These are phyloP conservation scores for Spiraea crenata DNA, from an alignment of 331 rosid genomes.

Conservation along the genomic window DNA sequence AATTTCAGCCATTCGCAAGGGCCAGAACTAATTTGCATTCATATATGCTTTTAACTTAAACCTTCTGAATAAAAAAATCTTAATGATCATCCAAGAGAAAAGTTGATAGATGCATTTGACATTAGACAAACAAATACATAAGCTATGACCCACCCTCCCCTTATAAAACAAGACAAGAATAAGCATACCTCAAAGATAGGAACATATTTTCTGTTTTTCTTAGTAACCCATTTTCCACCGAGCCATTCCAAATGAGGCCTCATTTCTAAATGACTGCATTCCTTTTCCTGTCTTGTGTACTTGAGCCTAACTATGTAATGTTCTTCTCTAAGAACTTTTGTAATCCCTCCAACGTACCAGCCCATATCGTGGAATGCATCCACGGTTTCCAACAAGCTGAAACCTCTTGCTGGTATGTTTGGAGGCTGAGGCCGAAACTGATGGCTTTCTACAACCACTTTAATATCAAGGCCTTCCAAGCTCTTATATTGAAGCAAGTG, in stretches of 20 bases:
- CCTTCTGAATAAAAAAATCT: background rate
- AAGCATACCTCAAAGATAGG: background rate
- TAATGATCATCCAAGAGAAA: background rate
- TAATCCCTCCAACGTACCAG: slow-evolving; percentile 24
- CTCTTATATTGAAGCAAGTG: slow-evolving; percentile 23
- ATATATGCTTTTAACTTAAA: background rate
- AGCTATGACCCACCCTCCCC: background rate
- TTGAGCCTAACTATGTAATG: slow-evolving; percentile 4
- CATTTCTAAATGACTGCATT: slow-evolving; percentile 5
- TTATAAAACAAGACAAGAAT: background rate
- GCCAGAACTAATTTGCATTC: background rate
- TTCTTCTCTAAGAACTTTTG: background rate
- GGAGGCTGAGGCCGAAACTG: slow-evolving; percentile 33
- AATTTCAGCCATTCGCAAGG: background rate
- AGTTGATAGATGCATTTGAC: background rate
- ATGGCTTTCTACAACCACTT: slow-evolving; percentile 3
- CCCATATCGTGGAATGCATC: slow-evolving; percentile 22
- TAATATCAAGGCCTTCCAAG: background rate
- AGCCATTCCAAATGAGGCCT: slow-evolving; percentile 27
- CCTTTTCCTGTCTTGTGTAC: slow-evolving; percentile 1
- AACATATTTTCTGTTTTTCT: background rate
- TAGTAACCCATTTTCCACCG: slow-evolving; percentile 10
- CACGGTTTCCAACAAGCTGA: slow-evolving; percentile 17
- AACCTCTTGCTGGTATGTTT: background rate
- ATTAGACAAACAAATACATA: background rate